Percentiles rank a stretch among this genome's conserved stretches.
These are phyloP conservation scores for Drosera spatulata DNA, from an alignment of 179 eudicot genomes.

Conservation along the genomic window DNA sequence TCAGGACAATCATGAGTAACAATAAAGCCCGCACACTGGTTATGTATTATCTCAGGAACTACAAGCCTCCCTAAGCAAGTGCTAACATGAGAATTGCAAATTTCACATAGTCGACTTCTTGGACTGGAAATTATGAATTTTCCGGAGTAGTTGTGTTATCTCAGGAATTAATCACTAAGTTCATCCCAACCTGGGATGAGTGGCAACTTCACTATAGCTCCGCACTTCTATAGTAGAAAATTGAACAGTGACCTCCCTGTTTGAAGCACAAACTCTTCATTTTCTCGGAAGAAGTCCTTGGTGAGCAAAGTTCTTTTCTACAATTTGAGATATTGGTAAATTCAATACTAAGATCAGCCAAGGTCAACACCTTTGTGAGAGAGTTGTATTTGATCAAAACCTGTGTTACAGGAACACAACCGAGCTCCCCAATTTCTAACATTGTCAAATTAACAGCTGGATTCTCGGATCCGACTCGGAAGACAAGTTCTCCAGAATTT, in stretches of 20 bases:
- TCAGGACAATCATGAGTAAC: no score
- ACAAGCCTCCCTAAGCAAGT: no score
- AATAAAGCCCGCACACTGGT: background rate
- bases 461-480: conserved; percentile 67
- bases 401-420: conserved; percentile 81
- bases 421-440: conserved; percentile 89
- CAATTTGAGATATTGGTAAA: no score
- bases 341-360: background rate
- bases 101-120: no score
- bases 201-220: no score
- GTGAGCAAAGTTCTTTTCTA: no score
- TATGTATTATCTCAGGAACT: no score
- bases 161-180: no score
- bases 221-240: conserved; percentile 10
- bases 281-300: conserved; percentile 80
- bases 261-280: conserved; percentile 81
- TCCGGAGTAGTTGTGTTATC: no score
- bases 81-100: no score
- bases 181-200: no score
- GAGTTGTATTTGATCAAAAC: conserved; percentile 23
- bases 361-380: conserved; percentile 2
- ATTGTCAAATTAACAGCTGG: conserved; percentile 46
- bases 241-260: conserved; percentile 57
- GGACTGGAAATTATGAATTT: no score
- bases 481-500: conserved; percentile 59